Evolutionary conservation across 495 filamentous ascomycete species (phyloP).

Genomic region (Trichoderma reesei): DNA sequence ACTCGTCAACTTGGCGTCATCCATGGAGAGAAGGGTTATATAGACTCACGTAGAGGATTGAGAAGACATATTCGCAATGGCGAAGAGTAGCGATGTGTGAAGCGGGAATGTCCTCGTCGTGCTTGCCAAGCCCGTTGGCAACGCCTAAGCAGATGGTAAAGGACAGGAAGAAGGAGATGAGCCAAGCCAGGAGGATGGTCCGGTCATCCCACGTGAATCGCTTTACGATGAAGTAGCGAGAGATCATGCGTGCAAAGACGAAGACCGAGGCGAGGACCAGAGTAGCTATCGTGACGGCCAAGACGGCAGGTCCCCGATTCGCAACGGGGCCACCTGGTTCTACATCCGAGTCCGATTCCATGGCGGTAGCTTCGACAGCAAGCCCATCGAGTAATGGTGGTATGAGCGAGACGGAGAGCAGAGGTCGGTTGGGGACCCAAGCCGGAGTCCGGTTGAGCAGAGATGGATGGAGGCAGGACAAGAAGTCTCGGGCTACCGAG

Average conservation of each 20-base stretch:
- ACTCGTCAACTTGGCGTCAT: background rate
- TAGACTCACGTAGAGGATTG: slow-evolving; percentile 65
- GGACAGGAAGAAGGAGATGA: slow-evolving; percentile 67
- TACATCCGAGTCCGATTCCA: slow-evolving; percentile 7
- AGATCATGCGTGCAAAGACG: slow-evolving; percentile 61
- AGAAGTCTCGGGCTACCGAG: too few species aligned
- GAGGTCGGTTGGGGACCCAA: background rate
- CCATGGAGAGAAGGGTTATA: background rate
- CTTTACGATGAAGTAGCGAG: slow-evolving; percentile 62
- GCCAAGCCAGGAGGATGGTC: slow-evolving; percentile 76
- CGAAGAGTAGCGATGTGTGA: slow-evolving; percentile 41
- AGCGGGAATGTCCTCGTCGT: slow-evolving; percentile 51
- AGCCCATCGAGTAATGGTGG: background rate
- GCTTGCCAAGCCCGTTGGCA: slow-evolving; percentile 63
- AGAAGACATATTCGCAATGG: slow-evolving; percentile 69
- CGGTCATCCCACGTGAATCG: slow-evolving; percentile 68
- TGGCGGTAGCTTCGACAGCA: background rate
- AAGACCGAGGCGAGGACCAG: slow-evolving; percentile 59
- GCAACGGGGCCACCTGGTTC: slow-evolving; percentile 14
- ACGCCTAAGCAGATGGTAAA: slow-evolving; percentile 68
- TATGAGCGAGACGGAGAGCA: background rate
- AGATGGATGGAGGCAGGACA: background rate
- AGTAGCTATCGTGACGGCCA: slow-evolving; percentile 64
- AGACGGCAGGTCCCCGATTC: slow-evolving; percentile 54
- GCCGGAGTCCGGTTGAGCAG: background rate